phyloP scores from a whole-genome alignment of 2,329 filamentous ascomycete genomes.

The Simplicillium aogashimaense region DNA sequence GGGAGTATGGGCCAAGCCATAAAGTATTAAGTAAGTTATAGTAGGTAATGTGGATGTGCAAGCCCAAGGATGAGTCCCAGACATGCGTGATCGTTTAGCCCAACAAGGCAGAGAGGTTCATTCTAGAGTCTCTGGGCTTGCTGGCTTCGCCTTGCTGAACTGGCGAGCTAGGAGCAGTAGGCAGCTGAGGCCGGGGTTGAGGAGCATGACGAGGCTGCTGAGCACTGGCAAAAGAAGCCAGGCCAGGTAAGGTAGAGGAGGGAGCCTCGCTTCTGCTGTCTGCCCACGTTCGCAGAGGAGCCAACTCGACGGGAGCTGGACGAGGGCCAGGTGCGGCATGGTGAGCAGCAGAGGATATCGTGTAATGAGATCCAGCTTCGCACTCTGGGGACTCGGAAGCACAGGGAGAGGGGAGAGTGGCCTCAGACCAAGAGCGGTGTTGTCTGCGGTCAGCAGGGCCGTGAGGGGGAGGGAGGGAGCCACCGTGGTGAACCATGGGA shows the following conservation, averaged over 20 bases:
- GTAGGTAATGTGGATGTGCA: too few species aligned
- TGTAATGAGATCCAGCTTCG: slow-evolving; percentile 55
- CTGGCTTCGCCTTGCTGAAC: slow-evolving; percentile 4
- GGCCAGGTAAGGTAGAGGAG: slow-evolving; percentile 18
- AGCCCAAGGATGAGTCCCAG: too few species aligned
- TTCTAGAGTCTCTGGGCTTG: slow-evolving; percentile 11
- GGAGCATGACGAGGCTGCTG: slow-evolving; percentile 4
- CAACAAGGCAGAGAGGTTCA: slow-evolving; percentile 14
- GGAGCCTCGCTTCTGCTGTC: background rate
- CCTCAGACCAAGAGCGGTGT: slow-evolving; percentile 15
- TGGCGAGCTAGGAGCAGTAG: slow-evolving; percentile 18
- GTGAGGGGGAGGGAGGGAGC: slow-evolving; percentile 9
- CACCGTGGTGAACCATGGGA: background rate
- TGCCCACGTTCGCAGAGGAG: slow-evolving; percentile 17
- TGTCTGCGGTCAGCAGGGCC: slow-evolving; percentile 11
- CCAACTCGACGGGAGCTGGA: slow-evolving; percentile 30
- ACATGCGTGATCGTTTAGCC: background rate
- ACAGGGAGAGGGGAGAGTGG: slow-evolving; percentile 25
- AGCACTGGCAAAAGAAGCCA: slow-evolving; percentile 11
- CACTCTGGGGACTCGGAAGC: slow-evolving; percentile 46
- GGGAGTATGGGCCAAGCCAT: too few species aligned
- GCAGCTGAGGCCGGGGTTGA: slow-evolving; percentile 12
- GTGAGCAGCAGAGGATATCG: slow-evolving; percentile 48
- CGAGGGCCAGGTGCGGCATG: slow-evolving; percentile 21
- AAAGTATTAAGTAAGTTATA: too few species aligned